A percentile compares a stretch with the other conserved stretches of the same genome.
phyloP scores from a whole-genome alignment of 1,284 basidiomycete species.

The Austroboletus novae-zelandiae region DNA sequence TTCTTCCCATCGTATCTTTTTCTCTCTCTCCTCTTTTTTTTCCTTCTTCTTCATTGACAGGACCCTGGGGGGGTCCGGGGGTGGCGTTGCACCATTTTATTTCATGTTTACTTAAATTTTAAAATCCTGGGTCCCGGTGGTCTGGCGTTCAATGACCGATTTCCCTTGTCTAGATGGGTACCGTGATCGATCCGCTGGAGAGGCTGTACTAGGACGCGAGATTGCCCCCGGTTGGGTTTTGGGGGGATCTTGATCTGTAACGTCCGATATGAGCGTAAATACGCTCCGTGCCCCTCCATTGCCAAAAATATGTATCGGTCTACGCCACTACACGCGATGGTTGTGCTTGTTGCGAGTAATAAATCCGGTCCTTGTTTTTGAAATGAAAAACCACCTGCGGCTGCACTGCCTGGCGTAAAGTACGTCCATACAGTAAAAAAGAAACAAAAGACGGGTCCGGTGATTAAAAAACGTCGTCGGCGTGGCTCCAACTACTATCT shows the following conservation, averaged over 20 bases:
- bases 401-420: neutral
- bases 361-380: constrained; percentile 16
- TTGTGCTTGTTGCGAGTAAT: neutral
- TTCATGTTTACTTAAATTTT: neutral
- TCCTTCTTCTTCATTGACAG: too few species aligned
- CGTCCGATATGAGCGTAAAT: neutral
- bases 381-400: too few species aligned
- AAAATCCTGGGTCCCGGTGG: neutral
- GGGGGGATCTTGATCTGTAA: neutral
- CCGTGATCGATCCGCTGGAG: constrained; percentile 72
- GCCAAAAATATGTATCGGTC: neutral
- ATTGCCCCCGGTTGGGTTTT: neutral
- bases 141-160: constrained; percentile 3
- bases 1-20: neutral
- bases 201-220: constrained; percentile 45
- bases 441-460: neutral
- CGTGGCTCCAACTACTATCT: neutral
- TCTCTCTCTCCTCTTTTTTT: too few species aligned
- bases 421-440: neutral
- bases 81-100: neutral
- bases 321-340: neutral
- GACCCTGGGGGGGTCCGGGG: neutral
- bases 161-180: constrained; percentile 56
- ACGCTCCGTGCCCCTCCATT: neutral
- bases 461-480: neutral